Evolutionary conservation across 1,284 basidiomycete species (phyloP).

Genomic region (Apiotrichum akiyoshidainum): DNA sequence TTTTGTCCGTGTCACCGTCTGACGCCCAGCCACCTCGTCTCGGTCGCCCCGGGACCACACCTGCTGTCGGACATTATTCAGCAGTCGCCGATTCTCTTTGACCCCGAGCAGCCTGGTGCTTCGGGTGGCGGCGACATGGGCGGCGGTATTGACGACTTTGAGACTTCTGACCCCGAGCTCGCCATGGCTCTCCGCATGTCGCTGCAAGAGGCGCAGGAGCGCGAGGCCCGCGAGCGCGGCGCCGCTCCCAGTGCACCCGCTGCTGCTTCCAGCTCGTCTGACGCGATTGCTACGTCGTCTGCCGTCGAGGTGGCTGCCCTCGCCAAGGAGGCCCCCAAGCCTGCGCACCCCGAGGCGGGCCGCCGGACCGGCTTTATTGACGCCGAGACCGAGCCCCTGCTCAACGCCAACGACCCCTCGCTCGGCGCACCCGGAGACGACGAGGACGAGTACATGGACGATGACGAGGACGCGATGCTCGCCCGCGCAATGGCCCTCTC

Average conservation of each 20-base stretch:
- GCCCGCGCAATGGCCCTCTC: conserved; percentile 44
- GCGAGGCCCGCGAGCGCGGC: conserved; percentile 19
- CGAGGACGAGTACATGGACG: conserved; percentile 21
- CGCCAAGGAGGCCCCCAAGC: conserved; percentile 8
- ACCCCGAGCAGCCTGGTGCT: conserved; percentile 67
- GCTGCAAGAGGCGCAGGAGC: conserved; percentile 89
- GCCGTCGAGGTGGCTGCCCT: conserved; percentile 11
- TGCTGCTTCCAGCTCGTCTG: neutral
- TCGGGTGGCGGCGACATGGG: conserved; percentile 51
- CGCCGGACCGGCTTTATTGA: conserved; percentile 20
- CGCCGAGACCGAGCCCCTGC: conserved; percentile 26
- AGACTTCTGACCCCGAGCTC: conserved; percentile 91
- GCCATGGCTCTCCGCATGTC: conserved; percentile 98
- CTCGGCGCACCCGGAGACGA: conserved; percentile 29
- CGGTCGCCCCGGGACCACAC: conserved; percentile 71
- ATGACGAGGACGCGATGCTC: conserved; percentile 45
- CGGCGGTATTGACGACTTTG: conserved; percentile 66
- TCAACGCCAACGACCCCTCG: conserved; percentile 27
- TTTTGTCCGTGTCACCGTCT: conserved; percentile 1
- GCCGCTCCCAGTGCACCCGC: neutral
- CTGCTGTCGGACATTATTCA: conserved; percentile 81
- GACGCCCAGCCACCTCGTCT: conserved; percentile 63
- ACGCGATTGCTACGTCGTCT: conserved; percentile 13
- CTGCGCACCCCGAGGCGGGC: conserved; percentile 14
- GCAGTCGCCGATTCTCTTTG: conserved; percentile 75